Conservation (phyloP, 352 stramenopile species). For the Globisporangium echinulatum region DNA sequence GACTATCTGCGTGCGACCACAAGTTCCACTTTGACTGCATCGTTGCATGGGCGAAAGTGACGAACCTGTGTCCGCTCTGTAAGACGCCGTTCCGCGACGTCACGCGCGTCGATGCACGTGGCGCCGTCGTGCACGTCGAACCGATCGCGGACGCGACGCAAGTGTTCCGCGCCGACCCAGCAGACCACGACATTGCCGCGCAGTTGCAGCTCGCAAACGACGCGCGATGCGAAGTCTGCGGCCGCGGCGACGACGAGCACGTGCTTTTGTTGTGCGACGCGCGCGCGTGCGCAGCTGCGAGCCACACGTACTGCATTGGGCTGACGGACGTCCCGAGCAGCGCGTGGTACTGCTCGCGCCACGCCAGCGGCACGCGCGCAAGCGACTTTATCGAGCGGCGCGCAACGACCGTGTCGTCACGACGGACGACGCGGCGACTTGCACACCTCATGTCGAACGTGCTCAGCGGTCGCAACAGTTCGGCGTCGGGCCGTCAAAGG, state of each 20-base stretch:
- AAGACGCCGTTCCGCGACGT: constrained; percentile 68
- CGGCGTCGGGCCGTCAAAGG: no score
- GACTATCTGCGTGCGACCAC: constrained; percentile 59
- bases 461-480: constrained; percentile 19
- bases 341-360: constrained; percentile 67
- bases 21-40: constrained; percentile 87
- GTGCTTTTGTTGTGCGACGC: constrained; percentile 76
- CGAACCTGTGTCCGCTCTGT: constrained; percentile 79
- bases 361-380: constrained; percentile 27
- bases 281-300: constrained; percentile 45
- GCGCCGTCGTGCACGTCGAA: constrained; percentile 29
- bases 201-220: constrained; percentile 68
- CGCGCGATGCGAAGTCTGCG: constrained; percentile 61
- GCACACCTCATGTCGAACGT: constrained; percentile 75
- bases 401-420: constrained; percentile 54
- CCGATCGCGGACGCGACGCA: constrained; percentile 50
- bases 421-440: constrained; percentile 50
- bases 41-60: constrained; percentile 72
- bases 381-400: constrained; percentile 53
- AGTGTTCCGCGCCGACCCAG: constrained; percentile 48
- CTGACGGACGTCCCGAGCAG: constrained; percentile 44
- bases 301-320: constrained; percentile 74
- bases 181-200: constrained; percentile 57
- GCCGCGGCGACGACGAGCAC: constrained; percentile 72
- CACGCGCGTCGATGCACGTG: constrained; percentile 30